Conservation (phyloP, 2,329 filamentous ascomycete species). For the Fusarium chaquense region DNA sequence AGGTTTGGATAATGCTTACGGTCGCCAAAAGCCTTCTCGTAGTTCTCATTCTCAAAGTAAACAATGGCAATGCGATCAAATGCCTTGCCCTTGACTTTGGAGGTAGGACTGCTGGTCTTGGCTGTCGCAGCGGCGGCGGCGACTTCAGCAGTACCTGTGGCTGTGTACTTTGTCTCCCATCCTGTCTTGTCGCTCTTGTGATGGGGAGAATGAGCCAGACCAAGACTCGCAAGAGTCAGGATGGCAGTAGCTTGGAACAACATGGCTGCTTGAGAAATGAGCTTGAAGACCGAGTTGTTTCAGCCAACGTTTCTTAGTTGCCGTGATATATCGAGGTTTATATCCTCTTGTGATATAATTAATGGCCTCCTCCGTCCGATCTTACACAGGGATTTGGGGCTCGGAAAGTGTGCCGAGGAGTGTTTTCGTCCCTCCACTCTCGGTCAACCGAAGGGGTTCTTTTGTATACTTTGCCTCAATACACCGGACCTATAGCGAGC, state of each 20-base stretch:
- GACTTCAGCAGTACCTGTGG: conserved; percentile 64
- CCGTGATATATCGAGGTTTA: neutral
- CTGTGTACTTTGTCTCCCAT: conserved; percentile 61
- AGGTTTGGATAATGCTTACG: conserved; percentile 54
- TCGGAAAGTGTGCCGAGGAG: conserved; percentile 27
- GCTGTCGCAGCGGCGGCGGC: conserved; percentile 70
- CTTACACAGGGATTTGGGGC: neutral
- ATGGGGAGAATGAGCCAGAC: conserved; percentile 35
- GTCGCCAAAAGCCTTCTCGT: conserved; percentile 72
- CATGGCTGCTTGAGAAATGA: conserved; percentile 8
- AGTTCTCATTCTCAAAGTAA: conserved; percentile 84
- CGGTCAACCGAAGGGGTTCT: conserved; percentile 6
- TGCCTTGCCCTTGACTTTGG: conserved; percentile 74
- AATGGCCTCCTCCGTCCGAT: neutral
- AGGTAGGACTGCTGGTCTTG: conserved; percentile 69
- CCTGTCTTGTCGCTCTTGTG: conserved; percentile 22
- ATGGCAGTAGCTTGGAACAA: conserved; percentile 39
- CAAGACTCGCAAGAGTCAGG: conserved; percentile 47
- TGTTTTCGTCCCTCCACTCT: neutral
- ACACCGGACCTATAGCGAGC: neutral
- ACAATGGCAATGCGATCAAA: conserved; percentile 80
- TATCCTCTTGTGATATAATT: neutral
- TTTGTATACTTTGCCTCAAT: neutral
- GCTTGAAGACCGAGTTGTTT: neutral
- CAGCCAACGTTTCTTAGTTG: neutral